Percentiles rank a stretch among this genome's conserved stretches.
Evolutionary conservation across 2,329 filamentous ascomycete species (phyloP).

Genomic region (Fusarium oxysporum): DNA sequence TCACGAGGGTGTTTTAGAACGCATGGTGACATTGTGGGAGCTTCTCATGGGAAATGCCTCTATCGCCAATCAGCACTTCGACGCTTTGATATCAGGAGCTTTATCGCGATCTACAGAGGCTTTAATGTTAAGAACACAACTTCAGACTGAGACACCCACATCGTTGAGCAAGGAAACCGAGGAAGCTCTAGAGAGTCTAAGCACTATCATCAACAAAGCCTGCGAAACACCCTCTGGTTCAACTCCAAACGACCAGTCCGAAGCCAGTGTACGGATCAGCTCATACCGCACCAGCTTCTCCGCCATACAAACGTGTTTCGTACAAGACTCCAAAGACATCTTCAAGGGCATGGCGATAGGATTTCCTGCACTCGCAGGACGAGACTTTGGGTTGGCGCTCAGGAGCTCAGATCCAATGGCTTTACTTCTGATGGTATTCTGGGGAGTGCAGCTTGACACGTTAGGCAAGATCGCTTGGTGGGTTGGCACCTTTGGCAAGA

Average conservation of each 20-base stretch:
- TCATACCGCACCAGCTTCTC: conserved; percentile 42
- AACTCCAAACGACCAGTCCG: neutral
- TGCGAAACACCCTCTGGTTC: neutral
- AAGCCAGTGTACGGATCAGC: neutral
- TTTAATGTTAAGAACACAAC: conserved; percentile 14
- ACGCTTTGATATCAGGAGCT: conserved; percentile 33
- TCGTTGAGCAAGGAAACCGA: conserved; percentile 10
- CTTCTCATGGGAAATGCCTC: conserved; percentile 35
- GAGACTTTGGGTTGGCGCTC: conserved; percentile 47
- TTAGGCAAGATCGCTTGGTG: conserved; percentile 43
- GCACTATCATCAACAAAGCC: conserved; percentile 28
- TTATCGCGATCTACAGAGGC: conserved; percentile 32
- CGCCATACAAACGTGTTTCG: conserved; percentile 50
- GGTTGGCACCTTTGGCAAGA: conserved; percentile 38
- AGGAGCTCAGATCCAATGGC: conserved; percentile 50
- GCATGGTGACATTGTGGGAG: conserved; percentile 36
- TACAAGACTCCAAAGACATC: conserved; percentile 49
- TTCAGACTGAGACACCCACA: conserved; percentile 1
- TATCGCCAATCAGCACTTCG: conserved; percentile 33
- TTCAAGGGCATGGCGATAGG: conserved; percentile 48
- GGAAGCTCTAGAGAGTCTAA: conserved; percentile 15
- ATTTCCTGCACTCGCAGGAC: conserved; percentile 48
- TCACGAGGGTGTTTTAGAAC: conserved; percentile 29
- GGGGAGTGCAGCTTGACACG: conserved; percentile 50
- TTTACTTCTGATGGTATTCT: conserved; percentile 53